phyloP scores from a whole-genome alignment of 306 rosid species.

The Fragaria nilgerrensis region DNA sequence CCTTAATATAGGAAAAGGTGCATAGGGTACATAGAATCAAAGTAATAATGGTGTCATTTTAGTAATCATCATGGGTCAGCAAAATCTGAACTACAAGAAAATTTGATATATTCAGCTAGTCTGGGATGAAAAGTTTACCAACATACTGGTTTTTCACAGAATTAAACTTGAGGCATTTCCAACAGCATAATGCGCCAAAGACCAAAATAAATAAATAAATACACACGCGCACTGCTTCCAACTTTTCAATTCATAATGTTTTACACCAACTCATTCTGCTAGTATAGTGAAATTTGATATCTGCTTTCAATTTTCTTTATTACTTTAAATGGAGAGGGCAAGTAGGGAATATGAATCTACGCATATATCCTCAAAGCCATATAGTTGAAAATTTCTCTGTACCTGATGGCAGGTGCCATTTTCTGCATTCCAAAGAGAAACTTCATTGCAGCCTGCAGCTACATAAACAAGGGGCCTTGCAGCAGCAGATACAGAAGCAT shows the following conservation, averaged over 20 bases:
- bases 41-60: neutral
- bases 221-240: neutral
- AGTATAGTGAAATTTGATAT: neutral
- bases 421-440: constrained; percentile 99
- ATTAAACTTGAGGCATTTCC: neutral
- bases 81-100: too few relatives aligned
- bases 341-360: neutral
- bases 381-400: neutral
- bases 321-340: neutral
- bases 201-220: too few relatives aligned
- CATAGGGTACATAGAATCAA: neutral
- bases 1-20: neutral
- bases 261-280: neutral
- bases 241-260: neutral
- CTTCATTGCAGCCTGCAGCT: constrained; percentile 93
- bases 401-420: constrained; percentile 88
- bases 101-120: neutral
- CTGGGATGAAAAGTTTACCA: neutral
- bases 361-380: neutral
- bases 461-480: constrained; percentile 93
- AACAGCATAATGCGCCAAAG: too few relatives aligned
- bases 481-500: constrained; percentile 61
- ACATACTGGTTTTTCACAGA: too few relatives aligned
- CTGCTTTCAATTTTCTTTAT: neutral
- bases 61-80: neutral